Base-by-base conservation (phyloP, 2,329 filamentous ascomycete species). In the Pyricularia pennisetigena region DNA sequence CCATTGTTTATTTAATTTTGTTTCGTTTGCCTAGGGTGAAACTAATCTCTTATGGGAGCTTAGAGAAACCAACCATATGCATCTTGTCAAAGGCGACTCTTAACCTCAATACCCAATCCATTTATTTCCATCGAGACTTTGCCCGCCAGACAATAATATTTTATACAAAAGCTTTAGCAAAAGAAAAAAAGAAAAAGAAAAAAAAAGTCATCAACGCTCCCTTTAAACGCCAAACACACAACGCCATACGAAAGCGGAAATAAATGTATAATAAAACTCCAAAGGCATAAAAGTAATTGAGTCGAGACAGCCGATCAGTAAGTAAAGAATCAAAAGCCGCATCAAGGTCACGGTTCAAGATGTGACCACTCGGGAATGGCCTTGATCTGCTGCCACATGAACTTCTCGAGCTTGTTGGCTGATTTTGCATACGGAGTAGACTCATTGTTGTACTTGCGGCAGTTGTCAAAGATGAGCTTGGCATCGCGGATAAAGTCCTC, bases 391-490 rank as follows among this genome's bases (percentile, higher is more conserved):
- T 84, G 82, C 87, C 87, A 91, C 88, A 92, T 89, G 73, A 86
- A 90, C 75, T 89, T 89, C 70, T 79, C 90, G 65, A 93, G 77
- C 72, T 89, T 89, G 74, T 87, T 90, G 4, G 90, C 90, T 70
- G 88, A 88, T 78, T 93, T 93, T 16, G 88, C 88, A 75, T 93
- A 93, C 1, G 88, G 85, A 7, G 90, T 92, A 14, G 81, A 90
- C 77, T 92, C 89, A 69, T 89, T 90, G 72, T 93, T 93, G 77
- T 93, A 93, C 69, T 85, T 83, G 65, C 88, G 83, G 73, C 90
- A 93, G 72, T 93, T 93, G 72, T 89, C 84, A 73, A 91, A 91
- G 68, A 92, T 86, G 69, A 92, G 80, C 74, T 87, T 87, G 3
- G 89, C 87, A 75, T 93, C 90, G 68, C 82, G 83, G 75, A 91